Base-by-base conservation (phyloP, 176 grass and related monocot species). In the Phoenix roebelenii region DNA sequence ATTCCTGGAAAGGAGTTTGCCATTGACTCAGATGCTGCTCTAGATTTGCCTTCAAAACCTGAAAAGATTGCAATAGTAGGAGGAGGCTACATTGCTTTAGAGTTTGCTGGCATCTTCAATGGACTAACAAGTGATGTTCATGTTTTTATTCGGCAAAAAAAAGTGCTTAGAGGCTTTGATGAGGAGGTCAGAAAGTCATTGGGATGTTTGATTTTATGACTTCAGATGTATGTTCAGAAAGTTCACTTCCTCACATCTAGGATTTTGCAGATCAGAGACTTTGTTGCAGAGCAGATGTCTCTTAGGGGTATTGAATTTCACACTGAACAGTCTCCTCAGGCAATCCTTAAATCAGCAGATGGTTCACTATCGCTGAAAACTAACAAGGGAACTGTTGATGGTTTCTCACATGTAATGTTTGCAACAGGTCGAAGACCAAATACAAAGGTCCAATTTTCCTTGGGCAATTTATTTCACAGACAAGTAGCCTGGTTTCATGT, bases 331-430 rank as follows among this genome's bases (percentile, higher is more conserved):
- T 65, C 75, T 72, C 82, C 82, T 72, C 87, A 82, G 63, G 78
- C 77, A 51, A 76, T 90, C 61, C 62, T 58, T 28, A 90, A 90
- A 76, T 75, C 78, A 76, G 66, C 76, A 53, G 75, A 90, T 73
- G 87, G 87, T 66, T 69, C 64, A 59, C 72, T 90, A 20, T 85
- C 82, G 72, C 57, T 90, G 50, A 82, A 85, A 75, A 85, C 87
- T 51, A 85, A 79, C 65, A 82, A 90, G 85, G 87, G 70, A 79
- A 90, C 75, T 63, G 49, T 85, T 69, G 75, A 79, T 63, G 87
- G 87, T 56, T 90, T 90, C 59, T 85, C 87, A 58, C 87, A 90
- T 59, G 66, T 90, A 71, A 90, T 90, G 87, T 85, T 90, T 73
- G 87, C 87, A 61, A 90, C 87, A 56, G 87, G 87, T 50, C 78